These are phyloP conservation scores for Ophiocordyceps sinensis DNA, from an alignment of 2,329 filamentous ascomycete genomes.

Conservation along the genomic window DNA sequence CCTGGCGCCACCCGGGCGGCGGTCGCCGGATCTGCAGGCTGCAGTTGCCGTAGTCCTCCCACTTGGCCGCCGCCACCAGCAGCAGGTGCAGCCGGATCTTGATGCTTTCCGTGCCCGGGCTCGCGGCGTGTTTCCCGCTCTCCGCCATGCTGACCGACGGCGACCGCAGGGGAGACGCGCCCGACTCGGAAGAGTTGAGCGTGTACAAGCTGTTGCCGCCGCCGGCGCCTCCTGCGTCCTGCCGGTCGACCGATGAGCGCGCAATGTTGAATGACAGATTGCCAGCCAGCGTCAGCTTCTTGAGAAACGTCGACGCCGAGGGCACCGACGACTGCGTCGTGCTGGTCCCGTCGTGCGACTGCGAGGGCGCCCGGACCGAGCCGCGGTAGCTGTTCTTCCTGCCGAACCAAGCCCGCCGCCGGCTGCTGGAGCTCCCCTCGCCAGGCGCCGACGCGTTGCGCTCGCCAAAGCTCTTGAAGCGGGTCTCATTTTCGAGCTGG, in stretches of 20 bases:
- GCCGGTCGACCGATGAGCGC: conserved; percentile 56
- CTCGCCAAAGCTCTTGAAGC: conserved; percentile 57
- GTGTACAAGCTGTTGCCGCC: conserved; percentile 47
- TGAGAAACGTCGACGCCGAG: conserved; percentile 69
- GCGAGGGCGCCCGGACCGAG: conserved; percentile 44
- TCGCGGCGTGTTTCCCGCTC: conserved; percentile 38
- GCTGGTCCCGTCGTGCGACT: conserved; percentile 61
- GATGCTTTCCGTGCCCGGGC: conserved; percentile 53
- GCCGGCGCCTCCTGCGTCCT: conserved; percentile 32
- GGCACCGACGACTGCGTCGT: conserved; percentile 43
- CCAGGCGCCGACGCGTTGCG: conserved; percentile 32
- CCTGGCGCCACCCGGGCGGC: conserved; percentile 44
- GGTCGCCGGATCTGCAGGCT: conserved; percentile 68
- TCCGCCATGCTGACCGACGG: conserved; percentile 42
- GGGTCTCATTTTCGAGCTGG: conserved; percentile 49
- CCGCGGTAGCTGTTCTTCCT: conserved; percentile 51
- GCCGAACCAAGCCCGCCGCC: conserved; percentile 43
- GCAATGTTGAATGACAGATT: conserved; percentile 68
- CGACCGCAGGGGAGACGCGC: conserved; percentile 35
- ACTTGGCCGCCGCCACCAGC: conserved; percentile 62
- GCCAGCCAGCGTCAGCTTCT: conserved; percentile 56
- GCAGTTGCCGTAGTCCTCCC: conserved; percentile 84
- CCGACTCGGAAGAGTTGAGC: conserved; percentile 35
- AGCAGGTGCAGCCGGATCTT: conserved; percentile 78
- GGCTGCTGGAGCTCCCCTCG: conserved; percentile 30